phyloP scores from a whole-genome alignment of 1,284 basidiomycete genomes.

The Amylostereum areolatum region DNA sequence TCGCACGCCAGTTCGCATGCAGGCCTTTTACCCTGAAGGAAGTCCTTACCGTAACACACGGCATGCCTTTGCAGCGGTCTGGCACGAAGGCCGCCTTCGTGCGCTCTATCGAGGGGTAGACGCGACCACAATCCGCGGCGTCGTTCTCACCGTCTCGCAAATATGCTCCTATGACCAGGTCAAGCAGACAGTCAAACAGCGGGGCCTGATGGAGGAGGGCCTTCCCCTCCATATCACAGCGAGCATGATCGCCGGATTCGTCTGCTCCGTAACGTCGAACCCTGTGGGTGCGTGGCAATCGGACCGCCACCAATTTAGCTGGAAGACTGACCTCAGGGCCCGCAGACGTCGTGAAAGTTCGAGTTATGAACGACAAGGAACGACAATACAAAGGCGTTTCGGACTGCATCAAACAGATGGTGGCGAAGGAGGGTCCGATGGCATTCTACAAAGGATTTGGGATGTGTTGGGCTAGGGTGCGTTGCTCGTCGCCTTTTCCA shows the following conservation, averaged over 20 bases:
- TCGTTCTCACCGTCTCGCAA: constrained; percentile 30
- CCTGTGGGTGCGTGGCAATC: constrained; percentile 25
- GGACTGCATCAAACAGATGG: constrained; percentile 25
- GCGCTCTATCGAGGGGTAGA: constrained; percentile 30
- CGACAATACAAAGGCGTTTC: constrained; percentile 23
- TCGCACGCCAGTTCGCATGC: constrained; percentile 29
- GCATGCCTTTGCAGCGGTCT: constrained; percentile 28
- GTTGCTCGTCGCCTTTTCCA: constrained; percentile 9
- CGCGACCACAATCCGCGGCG: constrained; percentile 30
- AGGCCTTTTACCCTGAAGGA: constrained; percentile 29
- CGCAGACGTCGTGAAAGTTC: constrained; percentile 33
- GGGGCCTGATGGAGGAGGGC: constrained; percentile 28
- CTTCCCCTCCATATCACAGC: constrained; percentile 28
- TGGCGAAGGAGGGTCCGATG: constrained; percentile 26
- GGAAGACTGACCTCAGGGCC: too few species aligned
- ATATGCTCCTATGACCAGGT: constrained; percentile 35
- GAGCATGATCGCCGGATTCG: constrained; percentile 33
- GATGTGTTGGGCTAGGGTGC: constrained; percentile 34
- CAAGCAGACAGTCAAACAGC: constrained; percentile 29
- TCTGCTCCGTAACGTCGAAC: constrained; percentile 34
- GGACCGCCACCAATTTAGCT: too few species aligned
- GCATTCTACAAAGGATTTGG: constrained; percentile 34
- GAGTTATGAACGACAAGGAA: constrained; percentile 35
- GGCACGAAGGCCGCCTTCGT: constrained; percentile 26
- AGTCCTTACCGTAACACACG: constrained; percentile 27